phyloP scores from a whole-genome alignment of 2,329 filamentous ascomycete species.

The Apiospora marii region DNA sequence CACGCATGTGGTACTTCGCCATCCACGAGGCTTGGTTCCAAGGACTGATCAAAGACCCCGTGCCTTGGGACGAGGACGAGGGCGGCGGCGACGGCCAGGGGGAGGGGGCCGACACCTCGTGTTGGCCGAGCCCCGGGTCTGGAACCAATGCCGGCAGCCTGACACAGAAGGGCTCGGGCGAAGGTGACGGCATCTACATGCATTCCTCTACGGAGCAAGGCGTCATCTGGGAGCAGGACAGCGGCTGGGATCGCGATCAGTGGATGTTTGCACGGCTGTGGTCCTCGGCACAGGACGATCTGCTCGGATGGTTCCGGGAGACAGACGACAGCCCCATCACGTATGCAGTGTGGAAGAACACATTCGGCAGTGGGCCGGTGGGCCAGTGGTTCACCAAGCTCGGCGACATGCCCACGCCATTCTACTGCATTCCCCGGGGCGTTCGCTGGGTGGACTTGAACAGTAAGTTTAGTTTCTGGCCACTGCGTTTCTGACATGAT shows the following conservation, averaged over 20 bases:
- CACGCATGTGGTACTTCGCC: slow-evolving; percentile 28
- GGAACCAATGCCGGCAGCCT: slow-evolving; percentile 31
- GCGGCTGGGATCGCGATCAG: slow-evolving; percentile 35
- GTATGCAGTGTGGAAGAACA: slow-evolving; percentile 25
- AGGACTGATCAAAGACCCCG: slow-evolving; percentile 25
- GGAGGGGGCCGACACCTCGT: slow-evolving; percentile 28
- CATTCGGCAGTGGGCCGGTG: no score
- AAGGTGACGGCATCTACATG: slow-evolving; percentile 40
- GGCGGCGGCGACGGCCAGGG: slow-evolving; percentile 33
- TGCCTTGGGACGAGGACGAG: slow-evolving; percentile 27
- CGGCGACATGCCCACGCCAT: slow-evolving; percentile 26
- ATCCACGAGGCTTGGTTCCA: slow-evolving; percentile 23
- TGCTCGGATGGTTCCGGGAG: background rate
- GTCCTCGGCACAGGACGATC: background rate
- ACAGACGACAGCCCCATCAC: background rate
- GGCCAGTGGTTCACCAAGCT: slow-evolving; percentile 29
- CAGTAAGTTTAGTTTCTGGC: no score
- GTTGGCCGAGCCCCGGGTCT: slow-evolving; percentile 20
- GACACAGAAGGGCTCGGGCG: slow-evolving; percentile 40
- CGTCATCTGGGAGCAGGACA: slow-evolving; percentile 30
- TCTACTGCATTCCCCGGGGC: slow-evolving; percentile 25
- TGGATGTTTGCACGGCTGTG: slow-evolving; percentile 32
- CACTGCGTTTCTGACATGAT: no score
- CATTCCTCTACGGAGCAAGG: slow-evolving; percentile 33
- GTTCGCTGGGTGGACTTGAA: slow-evolving; percentile 29